Evolutionary conservation across 2,329 filamentous ascomycete species (phyloP).

Genomic region (Ophiostoma tasmaniense): DNA sequence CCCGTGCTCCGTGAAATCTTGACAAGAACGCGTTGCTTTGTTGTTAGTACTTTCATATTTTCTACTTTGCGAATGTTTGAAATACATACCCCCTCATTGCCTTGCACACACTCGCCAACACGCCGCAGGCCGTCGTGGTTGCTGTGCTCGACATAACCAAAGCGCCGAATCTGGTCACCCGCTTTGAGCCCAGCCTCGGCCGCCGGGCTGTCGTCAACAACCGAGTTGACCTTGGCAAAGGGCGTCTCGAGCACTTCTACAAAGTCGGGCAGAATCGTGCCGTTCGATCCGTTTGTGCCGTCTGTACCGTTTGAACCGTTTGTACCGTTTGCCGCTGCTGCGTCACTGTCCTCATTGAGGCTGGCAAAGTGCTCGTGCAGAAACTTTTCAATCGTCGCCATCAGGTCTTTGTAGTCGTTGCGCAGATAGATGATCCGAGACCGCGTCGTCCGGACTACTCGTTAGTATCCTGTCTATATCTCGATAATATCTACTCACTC

Average conservation of each 20-base stretch:
- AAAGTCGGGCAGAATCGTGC: conserved; percentile 26
- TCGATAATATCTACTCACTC: conserved; percentile 42
- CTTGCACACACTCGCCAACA: conserved; percentile 82
- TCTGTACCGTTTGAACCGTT: conserved; percentile 8
- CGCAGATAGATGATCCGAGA: conserved; percentile 79
- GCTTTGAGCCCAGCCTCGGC: conserved; percentile 69
- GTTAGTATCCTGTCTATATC: background rate
- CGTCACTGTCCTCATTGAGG: conserved; percentile 41
- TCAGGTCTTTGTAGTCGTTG: conserved; percentile 89
- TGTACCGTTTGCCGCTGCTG: conserved; percentile 24
- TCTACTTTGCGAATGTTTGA: background rate
- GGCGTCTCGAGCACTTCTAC: conserved; percentile 36
- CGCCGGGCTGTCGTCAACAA: conserved; percentile 71
- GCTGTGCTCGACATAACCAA: conserved; percentile 72
- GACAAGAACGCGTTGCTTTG: conserved; percentile 61
- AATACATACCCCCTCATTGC: conserved; percentile 73
- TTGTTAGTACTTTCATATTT: background rate
- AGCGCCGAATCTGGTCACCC: conserved; percentile 74
- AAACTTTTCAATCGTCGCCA: conserved; percentile 71
- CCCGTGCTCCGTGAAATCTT: conserved; percentile 48
- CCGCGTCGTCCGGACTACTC: conserved; percentile 81
- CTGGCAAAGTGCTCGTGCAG: conserved; percentile 88
- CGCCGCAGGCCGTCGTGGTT: conserved; percentile 82
- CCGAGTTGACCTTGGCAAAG: conserved; percentile 85
- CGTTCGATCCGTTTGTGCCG: conserved; percentile 16